Evolutionary conservation across 176 grass and related monocot species (phyloP), one percentile per base, ranked within the genome.

Genomic region (Triticum timopheevii): DNA sequence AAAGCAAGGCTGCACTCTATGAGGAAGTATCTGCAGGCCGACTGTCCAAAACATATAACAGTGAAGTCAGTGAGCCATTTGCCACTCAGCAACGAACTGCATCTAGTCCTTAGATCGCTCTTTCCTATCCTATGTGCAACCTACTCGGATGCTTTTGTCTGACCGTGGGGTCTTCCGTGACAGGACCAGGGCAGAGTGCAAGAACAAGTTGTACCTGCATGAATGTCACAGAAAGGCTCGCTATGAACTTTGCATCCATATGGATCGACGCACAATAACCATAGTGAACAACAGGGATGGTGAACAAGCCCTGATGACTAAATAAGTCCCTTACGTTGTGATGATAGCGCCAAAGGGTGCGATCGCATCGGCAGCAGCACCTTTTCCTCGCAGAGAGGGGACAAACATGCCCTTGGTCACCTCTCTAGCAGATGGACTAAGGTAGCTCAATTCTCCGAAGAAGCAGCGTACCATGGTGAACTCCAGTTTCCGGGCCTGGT

Each of bases 101-200:
- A n/a, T 38, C 35, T 58, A 35, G 42, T 83, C 16, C 10, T 7
- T 11, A 35, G 2, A 45, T 5, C 13, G 8, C 36, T 28, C 3
- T 70, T 17, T 85, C 38, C 34, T 44, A 12, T 89, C 35, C 17
- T n/a, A 10, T 39, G 11, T 38, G 50, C 10, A 28, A 86, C 84
- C 28, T 87, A 92, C 92, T 15, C 81, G 90, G 82, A 94, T 86
- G 58, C 87, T 91, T 72, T 86, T 88, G 3, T 83, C 78, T 54
- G 93, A 90, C 8, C 87, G 65, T 10, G 90, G 87, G 2, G 93
- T 95, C 83, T 93, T 98, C 12, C 95, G 88, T 20, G 95, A 93
- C 2, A 93, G 93, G 30, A 98, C 95, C 7, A 93, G 81, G 7
- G 95, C 95, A 20, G 95, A 98, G 81, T 98, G 95, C 78, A 98